Conservation (phyloP, 1,284 basidiomycete species). For the Tylopilus orsonianus region DNA sequence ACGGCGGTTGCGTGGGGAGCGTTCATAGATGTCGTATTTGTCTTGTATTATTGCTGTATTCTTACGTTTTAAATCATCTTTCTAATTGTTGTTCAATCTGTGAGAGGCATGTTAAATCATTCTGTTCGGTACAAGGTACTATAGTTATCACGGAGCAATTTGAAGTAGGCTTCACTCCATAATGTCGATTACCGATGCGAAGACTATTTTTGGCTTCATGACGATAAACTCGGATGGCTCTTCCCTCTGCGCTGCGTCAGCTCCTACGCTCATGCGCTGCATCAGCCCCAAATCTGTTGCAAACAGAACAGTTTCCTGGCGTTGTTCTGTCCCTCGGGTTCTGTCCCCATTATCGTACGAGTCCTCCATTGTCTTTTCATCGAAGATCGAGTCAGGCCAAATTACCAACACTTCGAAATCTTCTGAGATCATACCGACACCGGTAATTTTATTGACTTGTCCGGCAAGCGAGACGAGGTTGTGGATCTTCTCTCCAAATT, state of each 20-base stretch:
- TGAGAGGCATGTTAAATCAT: too few species aligned
- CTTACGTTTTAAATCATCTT: too few species aligned
- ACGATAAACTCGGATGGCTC: conserved; percentile 11
- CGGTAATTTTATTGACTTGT: conserved; percentile 14
- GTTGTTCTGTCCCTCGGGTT: background rate
- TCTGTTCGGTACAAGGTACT: too few species aligned
- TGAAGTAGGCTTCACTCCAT: conserved; percentile 4
- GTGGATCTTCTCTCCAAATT: conserved; percentile 16
- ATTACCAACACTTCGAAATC: conserved; percentile 21
- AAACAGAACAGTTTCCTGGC: conserved; percentile 8
- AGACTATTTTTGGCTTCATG: conserved; percentile 19
- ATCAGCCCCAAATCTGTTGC: conserved; percentile 18
- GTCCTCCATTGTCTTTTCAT: conserved; percentile 19
- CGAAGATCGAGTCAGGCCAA: conserved; percentile 9
- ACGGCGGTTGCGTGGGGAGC: conserved; percentile 34
- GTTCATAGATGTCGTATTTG: conserved; percentile 27
- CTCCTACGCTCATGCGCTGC: conserved; percentile 11
- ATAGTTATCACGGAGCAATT: too few species aligned
- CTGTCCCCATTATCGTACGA: conserved; percentile 14
- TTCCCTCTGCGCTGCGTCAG: background rate
- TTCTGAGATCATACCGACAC: conserved; percentile 20
- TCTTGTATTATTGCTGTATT: too few species aligned
- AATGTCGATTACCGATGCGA: conserved; percentile 12
- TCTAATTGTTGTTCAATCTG: too few species aligned
- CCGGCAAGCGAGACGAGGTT: conserved; percentile 18